A percentile compares a stretch with the other conserved stretches of the same genome.
These are phyloP conservation scores for Simmondsia chinensis DNA, from an alignment of 148 eudicot species.

Conservation along the genomic window DNA sequence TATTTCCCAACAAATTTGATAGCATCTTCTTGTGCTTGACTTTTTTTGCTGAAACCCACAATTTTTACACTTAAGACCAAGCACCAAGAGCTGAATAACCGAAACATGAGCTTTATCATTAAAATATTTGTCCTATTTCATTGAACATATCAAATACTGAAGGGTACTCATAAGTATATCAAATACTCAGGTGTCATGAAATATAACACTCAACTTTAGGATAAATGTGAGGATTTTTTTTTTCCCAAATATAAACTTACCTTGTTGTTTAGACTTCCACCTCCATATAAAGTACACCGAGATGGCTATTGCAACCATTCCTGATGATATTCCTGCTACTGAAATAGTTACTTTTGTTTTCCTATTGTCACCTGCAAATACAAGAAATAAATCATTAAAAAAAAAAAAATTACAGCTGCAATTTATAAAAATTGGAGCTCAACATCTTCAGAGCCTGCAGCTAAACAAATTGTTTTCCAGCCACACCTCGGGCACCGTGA, in stretches of 20 bases:
- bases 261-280: conserved; percentile 7
- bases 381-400: neutral
- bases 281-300: neutral
- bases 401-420: neutral
- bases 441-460: too few relatives aligned
- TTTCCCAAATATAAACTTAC: neutral
- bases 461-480: too few relatives aligned
- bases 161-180: too few relatives aligned
- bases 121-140: too few relatives aligned
- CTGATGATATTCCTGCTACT: conserved; percentile 6
- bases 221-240: too few relatives aligned
- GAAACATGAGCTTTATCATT: too few relatives aligned
- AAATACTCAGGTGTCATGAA: too few relatives aligned
- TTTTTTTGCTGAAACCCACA: neutral
- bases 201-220: too few relatives aligned
- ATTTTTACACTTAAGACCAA: neutral
- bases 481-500: too few relatives aligned
- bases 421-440: too few relatives aligned
- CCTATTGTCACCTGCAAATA: conserved; percentile 7
- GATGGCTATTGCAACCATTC: neutral
- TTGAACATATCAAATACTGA: too few relatives aligned
- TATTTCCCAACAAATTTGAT: neutral
- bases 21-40: neutral
- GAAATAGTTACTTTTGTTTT: neutral
- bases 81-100: neutral